Evolutionary conservation across 805 yeast genomes (phyloP).

Genomic region (Saccharomyces kudriavzevii): DNA sequence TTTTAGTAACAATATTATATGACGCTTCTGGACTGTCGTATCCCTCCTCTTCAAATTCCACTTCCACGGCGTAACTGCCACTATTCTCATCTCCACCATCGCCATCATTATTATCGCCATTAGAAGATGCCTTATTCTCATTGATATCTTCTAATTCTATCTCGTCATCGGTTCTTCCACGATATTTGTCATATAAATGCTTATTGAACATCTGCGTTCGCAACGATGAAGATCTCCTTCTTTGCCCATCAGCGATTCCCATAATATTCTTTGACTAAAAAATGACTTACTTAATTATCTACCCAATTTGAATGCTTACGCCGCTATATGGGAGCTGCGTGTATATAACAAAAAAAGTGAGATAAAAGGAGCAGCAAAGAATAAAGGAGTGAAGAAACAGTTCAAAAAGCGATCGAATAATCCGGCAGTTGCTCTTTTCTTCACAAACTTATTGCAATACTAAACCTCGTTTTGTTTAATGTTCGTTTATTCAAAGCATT

Average conservation of each 20-base stretch:
- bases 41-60: slow-evolving; percentile 4
- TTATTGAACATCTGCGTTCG: slow-evolving; percentile 31
- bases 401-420: background rate
- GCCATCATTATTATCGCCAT: background rate
- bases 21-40: slow-evolving; percentile 1
- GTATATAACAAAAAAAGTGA: background rate
- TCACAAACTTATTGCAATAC: background rate
- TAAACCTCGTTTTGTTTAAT: background rate
- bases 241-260: slow-evolving; percentile 7
- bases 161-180: slow-evolving; percentile 8
- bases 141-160: slow-evolving; percentile 11
- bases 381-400: background rate
- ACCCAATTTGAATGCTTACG: background rate
- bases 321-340: background rate
- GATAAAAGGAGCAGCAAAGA: background rate
- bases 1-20: slow-evolving; percentile 6
- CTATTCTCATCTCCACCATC: slow-evolving; percentile 4
- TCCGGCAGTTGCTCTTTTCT: background rate
- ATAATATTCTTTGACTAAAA: background rate
- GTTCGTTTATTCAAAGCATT: background rate
- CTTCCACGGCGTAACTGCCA: slow-evolving; percentile 3
- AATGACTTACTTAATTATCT: background rate
- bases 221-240: slow-evolving; percentile 26
- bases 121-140: slow-evolving; percentile 1
- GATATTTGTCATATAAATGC: slow-evolving; percentile 23